Evolutionary conservation across 768 basidiomycete species (phyloP).

Genomic region (Paxillus ammoniavirescens): DNA sequence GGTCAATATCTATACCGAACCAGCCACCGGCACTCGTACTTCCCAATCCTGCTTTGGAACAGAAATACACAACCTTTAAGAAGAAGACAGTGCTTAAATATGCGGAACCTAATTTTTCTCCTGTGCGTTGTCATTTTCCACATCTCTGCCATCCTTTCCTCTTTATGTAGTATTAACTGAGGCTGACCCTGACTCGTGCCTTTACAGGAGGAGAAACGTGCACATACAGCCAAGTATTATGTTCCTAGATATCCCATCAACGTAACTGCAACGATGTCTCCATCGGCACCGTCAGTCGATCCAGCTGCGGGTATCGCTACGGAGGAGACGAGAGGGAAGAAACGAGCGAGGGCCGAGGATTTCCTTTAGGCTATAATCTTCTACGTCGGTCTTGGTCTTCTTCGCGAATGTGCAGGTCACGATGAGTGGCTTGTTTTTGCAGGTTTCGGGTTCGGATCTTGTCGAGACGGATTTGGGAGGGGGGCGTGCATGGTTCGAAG

Average conservation of each 20-base stretch:
- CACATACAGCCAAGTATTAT: constrained; percentile 62
- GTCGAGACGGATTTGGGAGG: constrained; percentile 8
- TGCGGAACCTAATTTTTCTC: constrained; percentile 73
- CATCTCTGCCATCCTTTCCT: background rate
- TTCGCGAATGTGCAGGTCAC: constrained; percentile 27
- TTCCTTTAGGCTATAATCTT: constrained; percentile 50
- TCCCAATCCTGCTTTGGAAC: constrained; percentile 56
- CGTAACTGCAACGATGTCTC: constrained; percentile 6
- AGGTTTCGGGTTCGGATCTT: constrained; percentile 25
- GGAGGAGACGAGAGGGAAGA: constrained; percentile 76
- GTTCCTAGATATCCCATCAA: constrained; percentile 43
- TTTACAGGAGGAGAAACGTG: constrained; percentile 76
- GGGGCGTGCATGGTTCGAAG: background rate
- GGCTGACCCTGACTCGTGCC: background rate
- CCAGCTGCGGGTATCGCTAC: constrained; percentile 29
- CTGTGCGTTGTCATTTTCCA: constrained; percentile 45
- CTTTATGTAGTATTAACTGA: background rate
- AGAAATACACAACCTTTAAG: constrained; percentile 74
- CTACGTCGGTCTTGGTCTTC: constrained; percentile 29
- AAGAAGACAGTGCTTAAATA: constrained; percentile 74
- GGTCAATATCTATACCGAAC: constrained; percentile 22
- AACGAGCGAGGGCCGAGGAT: constrained; percentile 84
- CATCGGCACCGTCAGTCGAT: constrained; percentile 18
- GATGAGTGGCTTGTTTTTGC: constrained; percentile 29
- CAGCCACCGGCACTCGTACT: constrained; percentile 37